phyloP scores from a whole-genome alignment of 2,329 filamentous ascomycete genomes.

The Coccinonectria pachysandricola region DNA sequence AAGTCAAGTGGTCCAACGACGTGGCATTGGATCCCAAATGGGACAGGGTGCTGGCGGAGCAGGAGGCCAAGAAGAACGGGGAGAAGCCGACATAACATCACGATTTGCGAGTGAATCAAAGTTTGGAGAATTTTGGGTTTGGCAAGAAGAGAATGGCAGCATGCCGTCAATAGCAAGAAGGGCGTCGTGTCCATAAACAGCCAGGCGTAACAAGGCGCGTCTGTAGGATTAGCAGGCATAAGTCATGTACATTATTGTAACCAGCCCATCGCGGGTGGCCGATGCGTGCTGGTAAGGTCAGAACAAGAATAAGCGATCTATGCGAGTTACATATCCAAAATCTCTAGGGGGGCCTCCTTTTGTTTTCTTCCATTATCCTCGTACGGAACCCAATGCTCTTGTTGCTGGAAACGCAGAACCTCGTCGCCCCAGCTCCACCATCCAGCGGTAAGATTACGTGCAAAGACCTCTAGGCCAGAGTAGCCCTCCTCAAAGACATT shows the following conservation, averaged over 20 bases:
- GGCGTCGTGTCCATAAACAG: conserved; percentile 7
- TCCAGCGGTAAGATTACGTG: conserved; percentile 59
- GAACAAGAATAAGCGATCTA: conserved; percentile 13
- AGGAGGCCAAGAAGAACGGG: conserved; percentile 15
- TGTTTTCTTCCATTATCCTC: no score
- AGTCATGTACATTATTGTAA: conserved; percentile 25
- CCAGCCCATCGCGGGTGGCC: conserved; percentile 11
- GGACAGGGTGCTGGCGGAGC: conserved; percentile 23
- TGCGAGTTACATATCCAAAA: conserved; percentile 16
- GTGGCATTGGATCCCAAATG: conserved; percentile 37
- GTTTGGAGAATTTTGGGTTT: no score
- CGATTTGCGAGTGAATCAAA: no score
- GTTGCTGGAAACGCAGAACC: conserved; percentile 56
- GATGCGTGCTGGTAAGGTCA: conserved; percentile 12
- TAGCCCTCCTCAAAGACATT: conserved; percentile 41
- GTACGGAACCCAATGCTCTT: conserved; percentile 41
- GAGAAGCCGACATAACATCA: no score
- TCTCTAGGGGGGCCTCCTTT: no score
- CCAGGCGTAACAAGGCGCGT: conserved; percentile 5
- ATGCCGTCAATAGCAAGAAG: no score
- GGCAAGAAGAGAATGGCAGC: no score
- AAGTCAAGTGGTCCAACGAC: conserved; percentile 48
- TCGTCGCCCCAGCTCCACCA: conserved; percentile 78
- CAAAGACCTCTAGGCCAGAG: conserved; percentile 64
- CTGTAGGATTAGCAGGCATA: conserved; percentile 19